A percentile compares a stretch with the other conserved stretches of the same genome.
These are phyloP conservation scores for Stachybotrys echinatus DNA, from an alignment of 2,329 filamentous ascomycete genomes.

Conservation along the genomic window DNA sequence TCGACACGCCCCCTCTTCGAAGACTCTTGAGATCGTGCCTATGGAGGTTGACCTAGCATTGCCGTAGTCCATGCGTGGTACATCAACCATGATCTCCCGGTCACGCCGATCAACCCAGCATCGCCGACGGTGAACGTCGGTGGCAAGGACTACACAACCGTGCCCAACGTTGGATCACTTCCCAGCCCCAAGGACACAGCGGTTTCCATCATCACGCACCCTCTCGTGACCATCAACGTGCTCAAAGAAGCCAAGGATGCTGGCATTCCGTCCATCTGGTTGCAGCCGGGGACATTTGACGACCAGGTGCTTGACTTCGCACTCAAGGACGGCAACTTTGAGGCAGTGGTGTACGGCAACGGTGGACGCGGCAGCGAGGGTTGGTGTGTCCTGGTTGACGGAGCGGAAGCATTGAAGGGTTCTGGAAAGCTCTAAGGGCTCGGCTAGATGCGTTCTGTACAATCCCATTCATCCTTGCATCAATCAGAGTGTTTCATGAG, in stretches of 20 bases:
- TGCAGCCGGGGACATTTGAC: slow-evolving; percentile 88
- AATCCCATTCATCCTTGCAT: neutral
- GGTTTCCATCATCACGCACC: slow-evolving; percentile 84
- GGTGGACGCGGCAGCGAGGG: slow-evolving; percentile 65
- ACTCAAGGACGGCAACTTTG: slow-evolving; percentile 53
- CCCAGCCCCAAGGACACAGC: slow-evolving; percentile 63
- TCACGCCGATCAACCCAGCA: slow-evolving; percentile 78
- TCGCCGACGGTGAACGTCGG: slow-evolving; percentile 57
- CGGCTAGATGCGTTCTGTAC: neutral
- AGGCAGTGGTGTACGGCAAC: slow-evolving; percentile 62
- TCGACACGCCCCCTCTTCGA: neutral
- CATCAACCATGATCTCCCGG: slow-evolving; percentile 66
- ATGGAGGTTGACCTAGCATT: no score
- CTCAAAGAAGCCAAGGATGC: slow-evolving; percentile 72
- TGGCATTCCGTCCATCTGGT: slow-evolving; percentile 72
- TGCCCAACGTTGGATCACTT: slow-evolving; percentile 61
- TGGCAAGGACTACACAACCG: slow-evolving; percentile 54
- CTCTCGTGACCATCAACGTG: slow-evolving; percentile 66
- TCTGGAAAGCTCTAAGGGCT: slow-evolving; percentile 44
- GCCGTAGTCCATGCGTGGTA: slow-evolving; percentile 84
- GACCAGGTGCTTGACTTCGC: slow-evolving; percentile 69
- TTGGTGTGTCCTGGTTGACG: slow-evolving; percentile 86
- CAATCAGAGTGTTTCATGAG: neutral
- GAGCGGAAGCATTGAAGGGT: slow-evolving; percentile 56
- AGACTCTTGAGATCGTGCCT: no score